Conservation (phyloP, 1,139 yeast genomes). For the Debaryomyces nepalensis region DNA sequence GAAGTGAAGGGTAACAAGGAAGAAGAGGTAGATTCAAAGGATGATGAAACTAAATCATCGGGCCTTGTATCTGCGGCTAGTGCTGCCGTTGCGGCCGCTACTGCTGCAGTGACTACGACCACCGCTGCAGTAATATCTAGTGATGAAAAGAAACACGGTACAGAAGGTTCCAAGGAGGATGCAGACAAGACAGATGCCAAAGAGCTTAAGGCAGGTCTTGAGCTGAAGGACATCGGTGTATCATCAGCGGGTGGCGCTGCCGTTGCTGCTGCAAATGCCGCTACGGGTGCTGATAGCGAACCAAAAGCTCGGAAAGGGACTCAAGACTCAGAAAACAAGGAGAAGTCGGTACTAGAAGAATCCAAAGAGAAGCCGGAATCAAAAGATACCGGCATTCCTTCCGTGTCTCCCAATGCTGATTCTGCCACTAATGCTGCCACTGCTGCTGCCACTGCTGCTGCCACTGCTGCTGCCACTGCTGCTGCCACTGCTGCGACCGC, state of each 20-base stretch:
- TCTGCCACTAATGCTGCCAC: not conserved
- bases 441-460: not conserved
- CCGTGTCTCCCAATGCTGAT: not conserved
- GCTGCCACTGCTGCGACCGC: not conserved
- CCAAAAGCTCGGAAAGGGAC: no score
- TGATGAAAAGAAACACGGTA: not conserved
- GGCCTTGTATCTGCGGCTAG: no score
- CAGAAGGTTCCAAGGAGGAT: not conserved
- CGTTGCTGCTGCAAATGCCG: no score
- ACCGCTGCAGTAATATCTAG: not conserved
- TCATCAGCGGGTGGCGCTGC: no score
- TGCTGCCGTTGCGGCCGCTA: no score
- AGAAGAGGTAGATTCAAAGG: no score
- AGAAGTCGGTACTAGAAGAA: slow-evolving; percentile 14
- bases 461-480: not conserved
- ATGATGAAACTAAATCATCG: no score
- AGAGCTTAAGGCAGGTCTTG: not conserved
- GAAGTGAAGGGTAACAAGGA: no score
- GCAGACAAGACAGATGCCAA: slow-evolving; percentile 3
- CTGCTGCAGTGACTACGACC: no score
- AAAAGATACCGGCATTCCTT: slow-evolving; percentile 9
- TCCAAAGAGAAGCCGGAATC: slow-evolving; percentile 17
- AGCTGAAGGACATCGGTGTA: not conserved
- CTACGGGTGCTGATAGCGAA: no score
- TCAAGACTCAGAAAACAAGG: slow-evolving; percentile 9